phyloP scores from a whole-genome alignment of 805 yeast species.

The Ogataea methylovora region DNA sequence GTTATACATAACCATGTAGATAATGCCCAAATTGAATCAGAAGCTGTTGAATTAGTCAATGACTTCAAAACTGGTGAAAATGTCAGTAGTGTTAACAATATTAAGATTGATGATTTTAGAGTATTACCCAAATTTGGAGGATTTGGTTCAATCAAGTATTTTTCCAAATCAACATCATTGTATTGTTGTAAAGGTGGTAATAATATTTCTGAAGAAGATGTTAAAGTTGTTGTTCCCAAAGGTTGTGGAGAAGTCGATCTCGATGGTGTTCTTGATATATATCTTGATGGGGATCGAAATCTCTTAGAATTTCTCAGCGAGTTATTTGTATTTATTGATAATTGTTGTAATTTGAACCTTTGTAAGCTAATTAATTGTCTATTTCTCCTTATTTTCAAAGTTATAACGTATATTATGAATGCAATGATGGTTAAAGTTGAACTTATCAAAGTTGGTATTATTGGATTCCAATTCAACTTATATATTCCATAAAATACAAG shows the following conservation, averaged over 20 bases:
- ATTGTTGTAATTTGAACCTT: conserved; percentile 19
- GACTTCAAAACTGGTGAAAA: conserved; percentile 88
- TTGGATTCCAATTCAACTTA: conserved; percentile 41
- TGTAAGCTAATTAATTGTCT: conserved; percentile 22
- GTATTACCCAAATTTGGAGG: conserved; percentile 24
- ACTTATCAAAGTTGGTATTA: conserved; percentile 30
- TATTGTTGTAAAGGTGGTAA: not conserved
- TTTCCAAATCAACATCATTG: conserved; percentile 12
- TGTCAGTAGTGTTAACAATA: conserved; percentile 63
- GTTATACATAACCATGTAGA: conserved; percentile 70
- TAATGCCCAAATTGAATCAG: conserved; percentile 93
- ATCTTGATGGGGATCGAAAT: too few relatives aligned
- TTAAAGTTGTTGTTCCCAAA: too few relatives aligned
- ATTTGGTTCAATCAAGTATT: conserved; percentile 16
- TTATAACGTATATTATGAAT: conserved; percentile 23
- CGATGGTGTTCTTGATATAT: conserved; percentile 15
- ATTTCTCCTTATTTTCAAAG: conserved; percentile 21
- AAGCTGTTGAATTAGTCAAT: conserved; percentile 78
- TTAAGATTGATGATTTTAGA: conserved; percentile 60
- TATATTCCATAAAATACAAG: conserved; percentile 63
- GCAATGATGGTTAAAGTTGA: conserved; percentile 29
- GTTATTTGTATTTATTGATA: conserved; percentile 11
- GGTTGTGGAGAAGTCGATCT: conserved; percentile 17
- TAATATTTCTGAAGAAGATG: conserved; percentile 8
- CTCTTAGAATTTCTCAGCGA: too few relatives aligned